Base-by-base conservation (phyloP, 164 flowering plant species). In the Euptelea pleiosperma region DNA sequence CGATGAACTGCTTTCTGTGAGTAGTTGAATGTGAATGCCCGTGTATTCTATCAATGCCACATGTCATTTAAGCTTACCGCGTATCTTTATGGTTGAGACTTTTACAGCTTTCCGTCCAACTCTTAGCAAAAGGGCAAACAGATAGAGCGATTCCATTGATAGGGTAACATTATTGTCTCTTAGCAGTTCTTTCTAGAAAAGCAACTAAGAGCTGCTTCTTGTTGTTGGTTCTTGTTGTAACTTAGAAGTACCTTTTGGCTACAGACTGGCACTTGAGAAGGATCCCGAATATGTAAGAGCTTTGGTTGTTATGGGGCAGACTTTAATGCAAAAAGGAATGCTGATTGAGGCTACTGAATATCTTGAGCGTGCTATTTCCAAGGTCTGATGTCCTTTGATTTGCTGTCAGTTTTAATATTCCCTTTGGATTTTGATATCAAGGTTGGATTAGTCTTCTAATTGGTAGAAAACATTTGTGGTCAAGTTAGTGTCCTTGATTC, bases 261-360 rank as follows among this genome's bases (percentile, higher is more conserved):
- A 11, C 77, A 91, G 99, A 61, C 42, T 82, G 61, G 99, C 97
- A 44, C 78, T 85, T 64, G 68, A 77, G 39, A 88, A 89, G 71
- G 95, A 91, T 68, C 91, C 97, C 36, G 89, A 77, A 16, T 70
- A 72, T 56, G 70, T 75, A 14, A 70, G 71, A 58, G 88, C 93
- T 48, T 55, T 77, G 72, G 60, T 81, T 68, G 63, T 82, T 18
- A 57, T 87, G 80, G 99, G 99, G 28, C 85, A 89, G 62, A 67
- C 78, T 55, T 60, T 83, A 25, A 57, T 88, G 62, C 82, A 80
- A 31, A 68, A 77, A 44, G 80, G 60, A 30, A 41, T 37, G 49
- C 56, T 55, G 37, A 53, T 33, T 12, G 93, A 86, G 42, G 92
- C 97, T 60, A 58, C 52, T 63, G 80, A 80, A 28, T 63, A 68